Base-by-base conservation (phyloP, 371 early-diverging fungal species). In the Capillidium rhysosporum region DNA sequence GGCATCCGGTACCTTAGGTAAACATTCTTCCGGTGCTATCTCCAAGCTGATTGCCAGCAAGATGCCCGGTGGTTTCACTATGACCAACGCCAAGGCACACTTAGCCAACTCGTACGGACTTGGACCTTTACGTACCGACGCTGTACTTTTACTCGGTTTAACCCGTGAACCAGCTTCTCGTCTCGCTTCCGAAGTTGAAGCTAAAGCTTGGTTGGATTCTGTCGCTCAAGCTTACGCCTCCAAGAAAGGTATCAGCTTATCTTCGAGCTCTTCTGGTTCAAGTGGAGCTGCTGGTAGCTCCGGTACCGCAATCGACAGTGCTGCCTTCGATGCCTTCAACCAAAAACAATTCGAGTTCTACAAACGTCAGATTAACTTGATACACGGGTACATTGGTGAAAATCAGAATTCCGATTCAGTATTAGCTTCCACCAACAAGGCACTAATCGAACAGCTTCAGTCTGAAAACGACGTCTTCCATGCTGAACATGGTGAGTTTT, bases 1-100 rank as follows among this genome's bases (percentile, higher is more conserved):
- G 47, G 79, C 74, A 66, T 62, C 70, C 54, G 84, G 82, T 39
- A 59, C 75, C 43, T 76, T 93, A 18, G 95, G 94, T 60, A 92
- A 89, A 68, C 83, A 86, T 56, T 77, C 86, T 44, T 72, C 69
- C 34, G 65, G 75, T 24, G 70, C 89, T 59, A 66, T 92, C 31
- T 75, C 86, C 59, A 85, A 89, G 69, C 65, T 94, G 72, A 73
- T 90, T 46, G 72, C 79, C 61, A 68, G 76, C 59, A 94, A 92
- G 75, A 86, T 94, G 89, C 92, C 95, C 49, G 92, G 87, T 66
- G 92, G 93, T 41, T 86, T 87, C 68, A 79, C 82, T 26, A 77
- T 82, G 61, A 77, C 80, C 46, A 72, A 75, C 38, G 89, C 84
- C 64, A 83, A 88, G 69, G 67, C 74, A 1, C 73, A 81, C 61